Evolutionary conservation across 371 early-diverging fungal genomes (phyloP), one percentile per base, ranked within the genome.

Genomic region (Apophysomyces sp.): DNA sequence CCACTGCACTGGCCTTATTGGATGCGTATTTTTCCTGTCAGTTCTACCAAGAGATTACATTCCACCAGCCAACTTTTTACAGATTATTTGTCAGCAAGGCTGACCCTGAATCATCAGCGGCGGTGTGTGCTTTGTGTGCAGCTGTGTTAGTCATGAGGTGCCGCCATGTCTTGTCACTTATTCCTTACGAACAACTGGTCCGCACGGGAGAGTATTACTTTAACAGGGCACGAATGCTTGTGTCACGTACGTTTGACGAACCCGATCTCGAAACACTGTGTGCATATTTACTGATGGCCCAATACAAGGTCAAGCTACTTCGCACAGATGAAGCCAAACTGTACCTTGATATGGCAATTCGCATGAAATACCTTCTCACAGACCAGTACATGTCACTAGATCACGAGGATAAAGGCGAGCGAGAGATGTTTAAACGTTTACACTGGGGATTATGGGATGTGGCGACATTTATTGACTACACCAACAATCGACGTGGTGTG

Each of bases 11-110:
- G n/a, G 55, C 61, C 39, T 31, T 78, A 8, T 37, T 79, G 2
- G 61, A 74, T 1, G 36, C 65, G 7, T 79, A 72, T 32, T 79
- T 79, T 51, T 61, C 68, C 1, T 79, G 80, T 52, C 64, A 71
- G 31, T 70, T 72, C 30, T 58, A 68, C 13, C 62, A 58, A n/a
- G 49, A 52, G 11, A 60, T 79, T 9, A 37, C 58, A 3, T 64
- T 72, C 51, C 80, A 79, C 31, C 68, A 70, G 51, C 27, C 40
- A 8, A 72, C 77, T 8, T 79, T 79, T 29, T 72, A 64, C 30
- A 59, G 69, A 30, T 26, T 71, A 15, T 76, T 72, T 69, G 65
- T 76, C 2, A 49, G 67, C 29, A 53, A 36, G 12, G 29, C 21
- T n/a, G 68, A 73, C 36, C 60, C 66, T 12, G 67, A 73, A 52